Percentiles rank a stretch among this genome's conserved stretches.
These are phyloP conservation scores for Apiosordaria backusii DNA, from an alignment of 495 filamentous ascomycete genomes.

Conservation along the genomic window DNA sequence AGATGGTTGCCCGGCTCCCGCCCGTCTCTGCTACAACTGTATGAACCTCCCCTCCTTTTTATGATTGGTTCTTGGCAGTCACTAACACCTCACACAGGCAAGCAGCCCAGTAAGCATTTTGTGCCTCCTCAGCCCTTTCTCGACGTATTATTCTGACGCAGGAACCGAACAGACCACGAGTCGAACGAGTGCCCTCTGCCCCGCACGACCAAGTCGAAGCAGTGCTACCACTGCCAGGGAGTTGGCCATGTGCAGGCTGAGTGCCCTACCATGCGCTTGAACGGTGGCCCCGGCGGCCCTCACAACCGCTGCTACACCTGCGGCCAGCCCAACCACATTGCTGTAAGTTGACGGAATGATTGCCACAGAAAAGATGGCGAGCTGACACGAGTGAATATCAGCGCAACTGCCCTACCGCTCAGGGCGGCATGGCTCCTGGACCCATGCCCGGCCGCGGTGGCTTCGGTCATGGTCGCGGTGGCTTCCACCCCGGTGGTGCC, in stretches of 20 bases:
- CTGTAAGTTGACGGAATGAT: slow-evolving; percentile 31
- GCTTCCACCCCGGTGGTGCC: slow-evolving; percentile 57
- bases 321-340: slow-evolving; percentile 86
- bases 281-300: slow-evolving; percentile 61
- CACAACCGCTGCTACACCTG: slow-evolving; percentile 91
- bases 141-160: slow-evolving; percentile 19
- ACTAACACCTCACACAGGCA: slow-evolving; percentile 52
- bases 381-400: slow-evolving; percentile 35
- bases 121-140: slow-evolving; percentile 16
- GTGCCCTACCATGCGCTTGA: slow-evolving; percentile 94
- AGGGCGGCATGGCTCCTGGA: slow-evolving; percentile 60
- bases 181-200: slow-evolving; percentile 95
- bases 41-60: slow-evolving; percentile 16
- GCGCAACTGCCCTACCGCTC: slow-evolving; percentile 75
- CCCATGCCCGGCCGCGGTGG: slow-evolving; percentile 56
- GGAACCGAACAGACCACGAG: slow-evolving; percentile 75
- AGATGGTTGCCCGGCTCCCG: slow-evolving; percentile 93
- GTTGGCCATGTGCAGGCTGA: slow-evolving; percentile 98
- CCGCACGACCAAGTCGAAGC: slow-evolving; percentile 95
- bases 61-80: background rate
- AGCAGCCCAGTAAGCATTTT: slow-evolving; percentile 69
- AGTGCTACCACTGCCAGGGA: slow-evolving; percentile 99
- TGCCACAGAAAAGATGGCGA: background rate
- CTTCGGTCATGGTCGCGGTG: slow-evolving; percentile 54
- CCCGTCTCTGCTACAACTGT: slow-evolving; percentile 99